Evolutionary conservation across 208 protist species (phyloP).

Genomic region (Chromosphaera perkinsii): DNA sequence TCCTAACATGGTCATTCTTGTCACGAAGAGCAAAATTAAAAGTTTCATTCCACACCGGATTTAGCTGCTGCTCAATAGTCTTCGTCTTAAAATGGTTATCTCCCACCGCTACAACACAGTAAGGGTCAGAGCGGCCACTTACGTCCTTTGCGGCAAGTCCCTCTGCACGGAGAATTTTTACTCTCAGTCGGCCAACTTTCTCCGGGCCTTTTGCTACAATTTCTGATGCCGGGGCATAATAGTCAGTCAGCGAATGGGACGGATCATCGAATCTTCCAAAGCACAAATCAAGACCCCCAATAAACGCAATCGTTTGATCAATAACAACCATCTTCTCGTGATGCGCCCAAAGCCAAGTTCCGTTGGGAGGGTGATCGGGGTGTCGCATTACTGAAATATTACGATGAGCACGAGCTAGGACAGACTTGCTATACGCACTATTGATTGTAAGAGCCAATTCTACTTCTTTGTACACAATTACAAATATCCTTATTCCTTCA

Average conservation of each 20-base stretch:
- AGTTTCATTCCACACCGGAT: background rate
- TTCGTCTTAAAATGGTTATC: background rate
- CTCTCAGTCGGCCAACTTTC: too few relatives aligned
- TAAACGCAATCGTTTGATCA: conserved; percentile 32
- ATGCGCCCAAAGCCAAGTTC: conserved; percentile 33
- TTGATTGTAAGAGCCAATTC: conserved; percentile 19
- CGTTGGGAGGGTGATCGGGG: conserved; percentile 26
- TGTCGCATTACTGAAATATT: conserved; percentile 29
- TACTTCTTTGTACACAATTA: conserved; percentile 35
- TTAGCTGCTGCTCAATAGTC: background rate
- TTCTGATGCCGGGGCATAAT: too few relatives aligned
- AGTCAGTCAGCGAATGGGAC: too few relatives aligned
- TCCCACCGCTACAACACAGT: background rate
- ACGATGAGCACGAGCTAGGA: background rate
- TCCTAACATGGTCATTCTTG: too few relatives aligned
- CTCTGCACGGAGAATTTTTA: too few relatives aligned
- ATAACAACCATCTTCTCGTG: conserved; percentile 47
- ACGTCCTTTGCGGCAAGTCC: too few relatives aligned
- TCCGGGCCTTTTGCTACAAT: too few relatives aligned
- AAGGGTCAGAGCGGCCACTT: background rate
- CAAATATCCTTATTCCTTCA: conserved; percentile 19
- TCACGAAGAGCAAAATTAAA: background rate
- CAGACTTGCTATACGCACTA: conserved; percentile 18
- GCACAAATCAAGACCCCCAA: conserved; percentile 25
- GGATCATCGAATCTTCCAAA: conserved; percentile 20